Base-by-base conservation (phyloP, 176 grass and related monocot species). In the Zoysia japonica region DNA sequence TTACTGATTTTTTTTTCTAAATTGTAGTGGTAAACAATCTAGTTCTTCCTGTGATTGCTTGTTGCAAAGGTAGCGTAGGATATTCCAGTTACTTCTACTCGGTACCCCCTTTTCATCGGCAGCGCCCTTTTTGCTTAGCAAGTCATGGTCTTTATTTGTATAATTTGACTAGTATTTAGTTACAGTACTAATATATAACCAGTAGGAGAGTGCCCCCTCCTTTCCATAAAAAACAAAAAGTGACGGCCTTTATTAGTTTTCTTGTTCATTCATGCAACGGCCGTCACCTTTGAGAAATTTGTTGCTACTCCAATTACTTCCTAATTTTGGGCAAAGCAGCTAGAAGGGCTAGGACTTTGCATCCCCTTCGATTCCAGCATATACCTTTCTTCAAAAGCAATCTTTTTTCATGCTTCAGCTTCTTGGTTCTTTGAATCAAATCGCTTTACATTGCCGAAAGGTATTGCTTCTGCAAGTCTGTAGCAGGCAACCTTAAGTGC, bases 351-450 rank as follows among this genome's bases (percentile, higher is more conserved):
- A 11, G 7, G 56, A 60, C 82, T 68, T 81, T 68, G 15, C 61
- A 16, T 20, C 52, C 56, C 78, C 10, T 68, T 60, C 82, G 78
- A 78, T 89, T 78, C 68, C 78, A 78, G 68, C 8, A 53, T 76
- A 72, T 72, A 72, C 73, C 87, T 89, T 89, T 85, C 83, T 78
- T 85, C 45, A 54, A 89, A 85, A 78, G 61, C 68, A 86, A 53
- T 85, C 51, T 70, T 13, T 40, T 70, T 9, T 35, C 5, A 20
- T 53, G 36, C 35, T 61, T 79, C 84, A 12, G 7, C n/a, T 28
- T 28, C 28, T 79, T 51, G 28, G 28, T 28, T 28, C 28, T 28
- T 28, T 0, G 28, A 28, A 28, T 28, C 28, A 28, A 28, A 55
- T 79, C 61, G 61, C 83, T 89, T 89, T 80, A 36, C 61, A 82